A percentile compares a stretch with the other conserved stretches of the same genome.
Evolutionary conservation across 1,139 yeast species (phyloP).

Genomic region (Spencermartinsiella ligniputridi): DNA sequence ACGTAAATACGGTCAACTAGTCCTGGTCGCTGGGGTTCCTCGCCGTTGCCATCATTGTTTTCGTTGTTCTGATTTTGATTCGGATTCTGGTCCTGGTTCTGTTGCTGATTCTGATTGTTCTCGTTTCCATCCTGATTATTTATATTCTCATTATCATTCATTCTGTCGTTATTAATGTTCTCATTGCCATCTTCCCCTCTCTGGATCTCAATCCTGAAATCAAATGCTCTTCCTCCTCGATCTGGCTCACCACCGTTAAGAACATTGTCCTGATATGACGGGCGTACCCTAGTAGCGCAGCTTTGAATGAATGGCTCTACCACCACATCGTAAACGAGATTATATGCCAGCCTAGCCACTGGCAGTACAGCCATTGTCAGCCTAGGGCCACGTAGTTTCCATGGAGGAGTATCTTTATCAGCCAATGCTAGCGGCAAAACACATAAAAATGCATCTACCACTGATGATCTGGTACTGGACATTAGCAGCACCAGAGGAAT

Average conservation of each 20-base stretch:
- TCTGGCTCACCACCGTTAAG: constrained; percentile 1
- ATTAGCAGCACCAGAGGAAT: constrained; percentile 25
- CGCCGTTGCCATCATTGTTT: neutral
- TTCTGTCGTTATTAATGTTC: neutral
- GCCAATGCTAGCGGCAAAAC: constrained; percentile 24
- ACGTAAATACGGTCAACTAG: neutral
- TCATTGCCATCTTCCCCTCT: neutral
- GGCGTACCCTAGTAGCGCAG: constrained; percentile 23
- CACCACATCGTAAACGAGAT: constrained; percentile 19
- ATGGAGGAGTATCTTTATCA: constrained; percentile 19
- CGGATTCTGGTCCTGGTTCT: constrained; percentile 4
- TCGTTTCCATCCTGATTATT: neutral
- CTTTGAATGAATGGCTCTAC: constrained; percentile 26
- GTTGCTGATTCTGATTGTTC: constrained; percentile 1
- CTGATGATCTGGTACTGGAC: constrained; percentile 20
- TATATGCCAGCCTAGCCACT: constrained; percentile 22
- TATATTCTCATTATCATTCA: neutral
- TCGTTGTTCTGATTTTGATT: constrained; percentile 4
- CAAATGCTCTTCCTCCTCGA: constrained; percentile 4
- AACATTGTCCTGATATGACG: constrained; percentile 10
- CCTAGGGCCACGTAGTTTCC: constrained; percentile 26
- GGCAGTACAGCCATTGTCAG: constrained; percentile 24
- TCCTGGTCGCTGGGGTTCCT: neutral
- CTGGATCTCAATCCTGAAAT: constrained; percentile 6
- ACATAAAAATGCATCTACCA: constrained; percentile 17